Evolutionary conservation across 148 eudicot genomes (phyloP).

Genomic region (Simmondsia chinensis): DNA sequence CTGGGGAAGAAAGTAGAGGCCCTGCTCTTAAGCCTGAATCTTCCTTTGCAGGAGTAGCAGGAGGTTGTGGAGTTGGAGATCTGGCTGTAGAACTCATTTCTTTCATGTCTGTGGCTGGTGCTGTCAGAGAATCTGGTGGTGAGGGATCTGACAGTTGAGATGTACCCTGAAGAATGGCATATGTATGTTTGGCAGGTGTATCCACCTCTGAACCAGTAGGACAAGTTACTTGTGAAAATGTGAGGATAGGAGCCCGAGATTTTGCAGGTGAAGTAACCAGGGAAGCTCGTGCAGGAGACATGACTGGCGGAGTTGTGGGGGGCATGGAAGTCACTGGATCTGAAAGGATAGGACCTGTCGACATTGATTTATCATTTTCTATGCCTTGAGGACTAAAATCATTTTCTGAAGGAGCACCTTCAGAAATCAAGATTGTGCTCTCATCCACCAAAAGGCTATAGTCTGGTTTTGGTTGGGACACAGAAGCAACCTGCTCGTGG

Average conservation of each 20-base stretch:
- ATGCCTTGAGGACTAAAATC: background rate
- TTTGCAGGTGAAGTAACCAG: background rate
- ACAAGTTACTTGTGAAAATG: background rate
- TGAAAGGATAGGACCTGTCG: background rate
- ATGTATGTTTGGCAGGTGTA: background rate
- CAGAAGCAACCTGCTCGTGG: background rate
- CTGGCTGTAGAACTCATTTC: no score
- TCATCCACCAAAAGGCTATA: background rate
- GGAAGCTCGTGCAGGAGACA: background rate
- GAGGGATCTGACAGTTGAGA: constrained; percentile 10
- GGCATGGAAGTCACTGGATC: background rate
- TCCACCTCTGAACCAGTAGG: background rate
- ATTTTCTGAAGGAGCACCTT: background rate
- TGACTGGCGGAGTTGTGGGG: background rate
- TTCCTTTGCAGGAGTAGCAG: constrained; percentile 1
- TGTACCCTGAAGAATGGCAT: background rate
- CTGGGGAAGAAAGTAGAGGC: constrained; percentile 2
- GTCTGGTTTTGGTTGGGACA: background rate
- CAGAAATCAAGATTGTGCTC: background rate
- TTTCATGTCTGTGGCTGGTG: constrained; percentile 9
- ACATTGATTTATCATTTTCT: constrained; percentile 1
- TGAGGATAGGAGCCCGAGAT: background rate
- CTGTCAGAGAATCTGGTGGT: constrained; percentile 4
- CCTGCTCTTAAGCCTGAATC: background rate
- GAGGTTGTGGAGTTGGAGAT: background rate